phyloP scores from a whole-genome alignment of 441 rosid species.

The Pelargonium australe region DNA sequence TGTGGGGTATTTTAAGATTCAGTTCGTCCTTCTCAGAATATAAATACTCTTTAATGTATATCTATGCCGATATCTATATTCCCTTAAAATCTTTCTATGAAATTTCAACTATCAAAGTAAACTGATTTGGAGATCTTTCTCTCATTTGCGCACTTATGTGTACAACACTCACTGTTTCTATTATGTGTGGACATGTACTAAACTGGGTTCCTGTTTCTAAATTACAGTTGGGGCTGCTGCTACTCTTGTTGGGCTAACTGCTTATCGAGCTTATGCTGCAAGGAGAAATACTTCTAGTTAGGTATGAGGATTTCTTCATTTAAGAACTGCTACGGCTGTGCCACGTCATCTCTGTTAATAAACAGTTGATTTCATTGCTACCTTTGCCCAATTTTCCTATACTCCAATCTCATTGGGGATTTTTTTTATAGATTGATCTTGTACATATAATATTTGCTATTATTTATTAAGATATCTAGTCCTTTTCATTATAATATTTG shows the following conservation, averaged over 20 bases:
- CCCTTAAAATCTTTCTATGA: neutral
- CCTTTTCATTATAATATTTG: neutral
- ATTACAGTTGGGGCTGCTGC: constrained; percentile 58
- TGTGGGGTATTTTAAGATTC: neutral
- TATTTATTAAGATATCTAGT: constrained; percentile 7
- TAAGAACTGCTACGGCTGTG: constrained; percentile 7
- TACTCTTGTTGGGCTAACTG: constrained; percentile 52
- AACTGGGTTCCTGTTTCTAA: constrained; percentile 15
- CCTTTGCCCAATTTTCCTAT: neutral
- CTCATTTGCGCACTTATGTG: neutral
- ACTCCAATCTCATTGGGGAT: constrained; percentile 8
- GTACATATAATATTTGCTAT: constrained; percentile 12
- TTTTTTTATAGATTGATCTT: constrained; percentile 12
- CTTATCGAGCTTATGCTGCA: constrained; percentile 59
- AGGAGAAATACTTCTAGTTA: constrained; percentile 38
- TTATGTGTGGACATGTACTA: constrained; percentile 10
- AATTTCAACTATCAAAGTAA: neutral
- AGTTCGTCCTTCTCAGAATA: neutral
- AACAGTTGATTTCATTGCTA: constrained; percentile 17
- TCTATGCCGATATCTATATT: neutral
- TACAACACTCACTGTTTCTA: neutral
- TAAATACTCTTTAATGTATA: neutral
- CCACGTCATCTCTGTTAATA: constrained; percentile 14
- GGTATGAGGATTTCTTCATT: constrained; percentile 9
- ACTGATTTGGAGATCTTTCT: neutral